phyloP scores from a whole-genome alignment of 768 basidiomycete species.

The Collybia mongolica region DNA sequence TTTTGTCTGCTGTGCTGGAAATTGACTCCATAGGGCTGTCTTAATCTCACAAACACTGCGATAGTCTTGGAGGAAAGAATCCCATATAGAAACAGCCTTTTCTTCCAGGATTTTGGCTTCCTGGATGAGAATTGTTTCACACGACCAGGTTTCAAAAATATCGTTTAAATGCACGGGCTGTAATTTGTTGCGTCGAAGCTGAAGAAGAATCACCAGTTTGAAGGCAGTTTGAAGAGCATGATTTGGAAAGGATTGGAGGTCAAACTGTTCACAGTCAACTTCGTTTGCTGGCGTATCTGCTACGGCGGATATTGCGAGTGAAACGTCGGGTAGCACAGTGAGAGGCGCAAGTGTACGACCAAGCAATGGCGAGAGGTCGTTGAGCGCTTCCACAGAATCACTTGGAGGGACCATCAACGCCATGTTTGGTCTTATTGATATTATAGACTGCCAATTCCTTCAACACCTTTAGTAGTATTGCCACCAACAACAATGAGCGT shows the following conservation, averaged over 20 bases:
- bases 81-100: conserved; percentile 35
- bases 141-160: conserved; percentile 43
- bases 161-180: conserved; percentile 20
- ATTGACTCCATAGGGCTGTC: conserved; percentile 46
- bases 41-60: conserved; percentile 42
- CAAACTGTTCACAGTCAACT: too few species aligned
- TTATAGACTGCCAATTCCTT: too few species aligned
- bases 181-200: conserved; percentile 25
- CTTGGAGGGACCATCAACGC: background rate
- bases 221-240: conserved; percentile 24
- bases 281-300: conserved; percentile 8
- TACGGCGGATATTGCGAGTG: too few species aligned
- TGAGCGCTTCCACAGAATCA: too few species aligned
- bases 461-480: too few species aligned
- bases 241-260: background rate
- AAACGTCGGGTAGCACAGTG: too few species aligned
- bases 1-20: conserved; percentile 29
- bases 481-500: conserved; percentile 37
- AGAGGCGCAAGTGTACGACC: too few species aligned
- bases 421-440: background rate
- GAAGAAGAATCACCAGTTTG: conserved; percentile 31
- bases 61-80: conserved; percentile 37
- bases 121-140: conserved; percentile 19
- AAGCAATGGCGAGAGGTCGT: too few species aligned
- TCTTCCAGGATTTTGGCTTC: conserved; percentile 31